Conservation (phyloP, 257 asterid species). For the Scutellaria barbata region DNA sequence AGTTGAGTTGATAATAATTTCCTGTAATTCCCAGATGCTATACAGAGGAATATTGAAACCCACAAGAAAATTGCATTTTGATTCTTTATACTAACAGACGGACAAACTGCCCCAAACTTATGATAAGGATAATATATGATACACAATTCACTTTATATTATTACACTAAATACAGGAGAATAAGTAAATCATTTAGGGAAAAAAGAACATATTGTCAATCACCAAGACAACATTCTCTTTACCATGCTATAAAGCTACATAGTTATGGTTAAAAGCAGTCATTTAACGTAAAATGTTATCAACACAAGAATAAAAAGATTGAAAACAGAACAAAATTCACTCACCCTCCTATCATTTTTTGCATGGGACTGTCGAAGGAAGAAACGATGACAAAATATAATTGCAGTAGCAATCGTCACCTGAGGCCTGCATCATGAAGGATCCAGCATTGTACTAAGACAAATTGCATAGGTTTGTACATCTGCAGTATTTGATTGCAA, state of each 20-base stretch:
- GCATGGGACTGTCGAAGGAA: conserved; percentile 90
- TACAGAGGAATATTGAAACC: background rate
- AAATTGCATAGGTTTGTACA: conserved; percentile 3
- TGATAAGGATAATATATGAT: background rate
- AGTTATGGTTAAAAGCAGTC: background rate
- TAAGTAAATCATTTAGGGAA: background rate
- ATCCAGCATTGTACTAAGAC: conserved; percentile 29
- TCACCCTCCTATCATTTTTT: conserved; percentile 87
- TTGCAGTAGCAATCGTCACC: conserved; percentile 96
- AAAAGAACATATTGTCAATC: conserved; percentile 18
- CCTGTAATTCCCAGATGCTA: background rate
- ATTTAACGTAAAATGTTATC: background rate
- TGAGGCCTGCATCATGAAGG: conserved; percentile 86
- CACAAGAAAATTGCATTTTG: background rate
- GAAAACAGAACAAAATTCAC: conserved; percentile 36
- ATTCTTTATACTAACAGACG: background rate
- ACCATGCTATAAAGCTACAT: background rate
- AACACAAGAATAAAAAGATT: conserved; percentile 21
- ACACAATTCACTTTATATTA: background rate
- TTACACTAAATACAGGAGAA: background rate
- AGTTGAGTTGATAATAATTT: background rate
- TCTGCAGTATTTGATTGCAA: conserved; percentile 6
- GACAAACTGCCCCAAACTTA: conserved; percentile 5
- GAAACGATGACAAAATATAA: conserved; percentile 95
- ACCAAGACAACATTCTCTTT: background rate